Conservation (phyloP, 768 basidiomycete species). For the Coprinellus micaceus region DNA sequence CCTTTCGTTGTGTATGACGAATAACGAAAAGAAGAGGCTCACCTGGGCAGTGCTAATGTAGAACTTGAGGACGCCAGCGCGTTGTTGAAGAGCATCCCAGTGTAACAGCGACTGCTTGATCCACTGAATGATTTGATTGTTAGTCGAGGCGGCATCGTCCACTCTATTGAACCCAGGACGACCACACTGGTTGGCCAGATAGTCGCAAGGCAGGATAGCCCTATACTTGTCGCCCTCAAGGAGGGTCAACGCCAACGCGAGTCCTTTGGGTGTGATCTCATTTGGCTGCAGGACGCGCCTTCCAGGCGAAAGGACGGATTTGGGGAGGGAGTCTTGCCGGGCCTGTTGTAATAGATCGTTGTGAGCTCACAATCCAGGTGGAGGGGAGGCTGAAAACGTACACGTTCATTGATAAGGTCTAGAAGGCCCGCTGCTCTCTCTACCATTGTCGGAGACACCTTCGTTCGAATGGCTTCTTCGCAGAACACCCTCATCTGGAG, state of each 20-base stretch:
- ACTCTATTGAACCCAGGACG: conserved; percentile 25
- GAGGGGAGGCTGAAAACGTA: conserved; percentile 10
- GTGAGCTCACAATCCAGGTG: too few relatives aligned
- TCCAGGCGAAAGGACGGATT: conserved; percentile 18
- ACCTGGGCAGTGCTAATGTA: conserved; percentile 42
- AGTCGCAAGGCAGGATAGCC: conserved; percentile 38
- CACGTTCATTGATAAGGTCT: conserved; percentile 26
- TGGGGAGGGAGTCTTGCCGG: conserved; percentile 2
- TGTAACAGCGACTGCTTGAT: conserved; percentile 39
- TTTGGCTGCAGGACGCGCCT: conserved; percentile 26
- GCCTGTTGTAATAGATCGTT: too few relatives aligned
- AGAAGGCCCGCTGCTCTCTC: conserved; percentile 31
- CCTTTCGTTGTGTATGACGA: not conserved
- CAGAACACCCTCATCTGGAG: conserved; percentile 36
- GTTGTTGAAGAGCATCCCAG: conserved; percentile 31
- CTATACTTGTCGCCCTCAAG: conserved; percentile 41
- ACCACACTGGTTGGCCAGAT: conserved; percentile 36
- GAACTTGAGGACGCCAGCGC: conserved; percentile 40
- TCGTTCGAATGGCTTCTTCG: conserved; percentile 23
- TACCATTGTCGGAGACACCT: conserved; percentile 28
- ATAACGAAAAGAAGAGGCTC: conserved; percentile 9
- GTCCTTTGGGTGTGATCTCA: conserved; percentile 34
- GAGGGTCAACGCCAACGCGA: conserved; percentile 41
- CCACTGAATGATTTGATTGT: conserved; percentile 39
- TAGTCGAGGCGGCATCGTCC: conserved; percentile 29